Base-by-base conservation (phyloP, 306 rosid genomes). In the Quercus dentata region DNA sequence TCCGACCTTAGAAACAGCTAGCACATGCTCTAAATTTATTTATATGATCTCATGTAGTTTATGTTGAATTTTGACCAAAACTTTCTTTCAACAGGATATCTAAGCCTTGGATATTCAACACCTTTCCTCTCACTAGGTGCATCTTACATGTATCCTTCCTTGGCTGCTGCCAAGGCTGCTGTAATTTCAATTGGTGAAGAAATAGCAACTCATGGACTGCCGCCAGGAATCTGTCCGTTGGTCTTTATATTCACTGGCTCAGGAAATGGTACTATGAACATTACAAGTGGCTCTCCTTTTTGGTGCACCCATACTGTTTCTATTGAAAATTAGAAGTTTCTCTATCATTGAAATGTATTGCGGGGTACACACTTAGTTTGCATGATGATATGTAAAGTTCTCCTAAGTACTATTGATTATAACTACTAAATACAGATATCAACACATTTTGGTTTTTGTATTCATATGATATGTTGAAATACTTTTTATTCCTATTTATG, bases 151-250 rank as follows among this genome's bases (percentile, higher is more conserved):
- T 95, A 95, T 86, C 85, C 94, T 59, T 92, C 99, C 21, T 84
- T 92, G 89, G 96, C 94, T 74, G 94, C 99, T 77, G 97, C 98
- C 58, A 92, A 92, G 89, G 97, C 98, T 67, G 99, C 99, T 30
- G 96, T 95, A 9, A 92, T 91, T 85, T 87, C 99, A 69, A 92
- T 95, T 33, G 99, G 94, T 3, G 99, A 95, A 90, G 98, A 93
- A 89, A 90, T 95, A 78, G 90, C 98, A 64, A 84, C 92, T 12
- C 85, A 76, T 74, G 99, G 99, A 46, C 84, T 95, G 81, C 96
- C 97, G 25, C 74, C 86, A 77, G 98, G 97, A 81, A 92, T 95
- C 59, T 95, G 90, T 78, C 99, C 99, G 54, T 84, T 95, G 78
- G 90, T 95, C 81, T 92, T 95, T 79, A 91, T 91, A 54, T 92